Conservation (phyloP, 768 basidiomycete genomes). For the Kwoniella mangroviensis region DNA sequence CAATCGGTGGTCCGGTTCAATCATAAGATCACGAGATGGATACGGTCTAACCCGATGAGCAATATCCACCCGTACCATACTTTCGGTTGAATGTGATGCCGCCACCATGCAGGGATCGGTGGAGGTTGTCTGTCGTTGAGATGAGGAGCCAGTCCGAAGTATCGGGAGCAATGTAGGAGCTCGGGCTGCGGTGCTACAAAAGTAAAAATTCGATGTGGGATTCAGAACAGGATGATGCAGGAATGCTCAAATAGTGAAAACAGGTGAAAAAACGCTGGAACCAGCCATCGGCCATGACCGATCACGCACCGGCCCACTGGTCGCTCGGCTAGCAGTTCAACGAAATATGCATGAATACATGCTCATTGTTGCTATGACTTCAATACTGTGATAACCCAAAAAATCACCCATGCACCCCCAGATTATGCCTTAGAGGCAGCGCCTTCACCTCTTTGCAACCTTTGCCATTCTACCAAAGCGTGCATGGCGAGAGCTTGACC, state of each 20-base stretch:
- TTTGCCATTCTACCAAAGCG: constrained; percentile 62
- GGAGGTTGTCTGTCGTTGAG: not conserved
- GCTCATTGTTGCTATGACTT: too few relatives aligned
- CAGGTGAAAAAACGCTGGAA: too few relatives aligned
- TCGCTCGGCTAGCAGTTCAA: too few relatives aligned
- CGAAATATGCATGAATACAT: too few relatives aligned
- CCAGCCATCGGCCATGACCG: too few relatives aligned
- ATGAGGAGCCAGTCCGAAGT: not conserved
- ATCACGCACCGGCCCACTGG: too few relatives aligned
- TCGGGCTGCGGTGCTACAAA: too few relatives aligned
- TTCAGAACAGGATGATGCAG: too few relatives aligned
- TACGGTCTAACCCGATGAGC: not conserved
- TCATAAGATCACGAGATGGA: not conserved
- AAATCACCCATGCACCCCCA: not conserved
- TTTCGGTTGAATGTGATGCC: not conserved
- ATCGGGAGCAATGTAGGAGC: too few relatives aligned
- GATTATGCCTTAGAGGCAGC: not conserved
- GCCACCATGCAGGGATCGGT: not conserved
- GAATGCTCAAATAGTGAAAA: too few relatives aligned
- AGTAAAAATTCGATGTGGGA: too few relatives aligned
- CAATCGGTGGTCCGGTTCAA: not conserved
- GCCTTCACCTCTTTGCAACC: constrained; percentile 31
- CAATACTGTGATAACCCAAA: not conserved
- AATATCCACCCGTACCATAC: not conserved
- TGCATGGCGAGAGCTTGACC: constrained; percentile 65